Base-by-base conservation (phyloP, 305 asterid species). In the Fraxinus paxiana region DNA sequence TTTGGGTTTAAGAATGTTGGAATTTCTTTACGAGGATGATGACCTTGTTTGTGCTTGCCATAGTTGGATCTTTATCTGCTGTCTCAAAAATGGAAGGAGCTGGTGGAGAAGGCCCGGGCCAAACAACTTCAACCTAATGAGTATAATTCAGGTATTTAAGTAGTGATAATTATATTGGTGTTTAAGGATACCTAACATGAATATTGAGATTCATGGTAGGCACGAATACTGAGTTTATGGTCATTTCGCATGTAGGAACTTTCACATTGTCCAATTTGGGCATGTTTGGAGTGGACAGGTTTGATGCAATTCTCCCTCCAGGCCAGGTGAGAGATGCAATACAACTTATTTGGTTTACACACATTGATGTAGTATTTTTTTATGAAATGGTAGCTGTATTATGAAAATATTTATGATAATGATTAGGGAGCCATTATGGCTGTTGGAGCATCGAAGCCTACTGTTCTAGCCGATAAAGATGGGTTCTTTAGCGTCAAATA, bases 281-380 rank as follows among this genome's bases (percentile, higher is more conserved):
- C 77, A 94, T 96, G 99, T 94, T 92, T 87, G 98, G 98, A 87
- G 98, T 92, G 78, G 98, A 96, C 86, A 87, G 95, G 63, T 96
- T 94, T 85, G 99, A 96, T 87, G 98, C 99, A 78, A 94, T 96
- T 84, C 97, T 96, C 87, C 99, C 99, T 63, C 98, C 99, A 2
- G 98, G 97, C 83, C 97, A 94, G 97, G 98, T 94, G 73, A 84
- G 88, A 78, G 63, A 78, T 37, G 2, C 72, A 54, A 73, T 30
- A 7, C 76, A 31, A 48, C 35, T 76, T 67, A 76, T 75, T 67
- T 69, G 74, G 38, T 30, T 69, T 69, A 30, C 24, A 24, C 20
- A 18, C 13, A 30, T 0, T 15, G 33, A 56, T 26, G 28, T 9
- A 43, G 6, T 77, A 41, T 51, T 71, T 67, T 20, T 65, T 61